Evolutionary conservation across 805 yeast genomes (phyloP), one percentile per base, ranked within the genome.

Genomic region (Kregervanrija fluxuum): DNA sequence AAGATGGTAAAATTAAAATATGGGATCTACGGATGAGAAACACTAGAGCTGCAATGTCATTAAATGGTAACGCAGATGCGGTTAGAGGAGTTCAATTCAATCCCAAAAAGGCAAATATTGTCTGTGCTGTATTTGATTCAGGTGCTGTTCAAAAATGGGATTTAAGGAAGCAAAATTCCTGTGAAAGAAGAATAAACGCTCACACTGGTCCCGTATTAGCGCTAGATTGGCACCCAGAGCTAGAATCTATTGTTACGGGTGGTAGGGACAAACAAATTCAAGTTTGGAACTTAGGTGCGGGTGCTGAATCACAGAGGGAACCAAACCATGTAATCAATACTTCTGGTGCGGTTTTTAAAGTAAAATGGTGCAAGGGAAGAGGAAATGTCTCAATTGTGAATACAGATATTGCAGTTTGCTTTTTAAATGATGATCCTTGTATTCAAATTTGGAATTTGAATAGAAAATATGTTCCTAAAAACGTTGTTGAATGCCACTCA

Each of bases 191-290:
- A 47, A 73, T 93, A 59, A 85, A 83, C 54, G 95, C 96, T 3
- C 98, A 91, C 59, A 77, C 88, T 2, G 95, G 95, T 0, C 95
- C 96, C 2, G 98, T 95, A 0, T 67, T 90, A 13, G 78, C 95
- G 4, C 62, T 93, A 4, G 89, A 87, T 54, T 89, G 95, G 81
- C 96, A 90, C 57, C 95, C 95, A 0, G 81, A 79, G 34, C 60
- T 73, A 33, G 95, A 90, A 50, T 85, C 82, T 54, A 75, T 93
- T 15, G 81, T 82, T 5, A 86, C 96, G 15, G 97, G 97, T 12
- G 99, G 99, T 8, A 73, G 97, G 54, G 99, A 93, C 63, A 82
- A 84, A 43, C 82, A 80, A 52, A 70, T 85, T 33, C 87, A 85
- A 48, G 79, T 85, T 3, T 87, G 95, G 91, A 82, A 76, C 54